Conservation (phyloP, 2,329 filamentous ascomycete genomes). For the Xylariaceae sp. region DNA sequence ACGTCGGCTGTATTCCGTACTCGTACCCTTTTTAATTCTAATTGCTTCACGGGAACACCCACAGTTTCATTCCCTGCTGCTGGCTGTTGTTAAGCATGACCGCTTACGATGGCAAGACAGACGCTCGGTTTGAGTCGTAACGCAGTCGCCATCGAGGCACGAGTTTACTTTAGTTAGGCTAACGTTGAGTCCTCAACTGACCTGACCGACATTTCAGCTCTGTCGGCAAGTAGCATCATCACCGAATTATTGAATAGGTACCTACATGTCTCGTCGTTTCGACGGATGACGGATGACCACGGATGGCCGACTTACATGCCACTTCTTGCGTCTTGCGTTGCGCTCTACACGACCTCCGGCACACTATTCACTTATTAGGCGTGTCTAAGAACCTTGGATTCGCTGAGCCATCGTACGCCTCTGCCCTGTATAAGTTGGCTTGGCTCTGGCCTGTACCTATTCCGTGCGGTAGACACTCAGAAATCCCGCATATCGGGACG, state of each 20-base stretch:
- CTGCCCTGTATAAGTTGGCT: conserved; percentile 3
- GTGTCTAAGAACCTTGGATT: conserved; percentile 2
- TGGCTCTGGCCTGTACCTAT: conserved; percentile 1
- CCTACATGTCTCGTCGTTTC: background rate
- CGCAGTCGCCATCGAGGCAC: no score
- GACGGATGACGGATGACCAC: no score
- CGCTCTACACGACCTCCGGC: background rate
- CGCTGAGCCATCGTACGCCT: conserved; percentile 13
- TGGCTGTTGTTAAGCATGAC: background rate
- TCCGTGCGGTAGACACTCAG: background rate
- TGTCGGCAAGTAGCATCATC: conserved; percentile 11
- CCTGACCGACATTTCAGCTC: conserved; percentile 20
- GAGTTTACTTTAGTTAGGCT: background rate
- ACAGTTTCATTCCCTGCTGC: background rate
- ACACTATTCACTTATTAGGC: background rate
- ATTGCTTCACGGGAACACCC: background rate
- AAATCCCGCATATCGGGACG: conserved; percentile 1
- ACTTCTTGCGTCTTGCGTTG: background rate
- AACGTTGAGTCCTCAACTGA: background rate
- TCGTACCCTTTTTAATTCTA: background rate
- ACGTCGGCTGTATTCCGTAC: conserved; percentile 5
- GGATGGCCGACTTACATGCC: background rate
- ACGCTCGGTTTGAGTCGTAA: no score
- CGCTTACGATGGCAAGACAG: background rate
- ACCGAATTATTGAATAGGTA: background rate